phyloP scores from a whole-genome alignment of 352 stramenopile genomes.

The Pythium coloratum region DNA sequence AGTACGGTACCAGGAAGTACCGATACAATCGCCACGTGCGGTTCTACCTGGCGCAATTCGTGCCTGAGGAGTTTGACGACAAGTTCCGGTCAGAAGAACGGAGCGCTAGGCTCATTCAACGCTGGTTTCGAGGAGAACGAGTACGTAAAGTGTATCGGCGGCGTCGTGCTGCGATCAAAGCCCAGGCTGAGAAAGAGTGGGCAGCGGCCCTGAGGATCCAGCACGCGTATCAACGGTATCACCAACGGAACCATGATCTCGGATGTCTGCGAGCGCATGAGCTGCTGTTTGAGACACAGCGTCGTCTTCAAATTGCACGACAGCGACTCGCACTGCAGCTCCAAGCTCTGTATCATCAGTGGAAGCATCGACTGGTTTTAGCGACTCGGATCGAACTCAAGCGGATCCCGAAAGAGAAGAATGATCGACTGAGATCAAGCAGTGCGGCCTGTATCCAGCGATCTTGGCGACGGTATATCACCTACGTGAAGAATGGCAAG shows the following conservation, averaged over 20 bases:
- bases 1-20: constrained; percentile 65
- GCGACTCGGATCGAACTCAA: constrained; percentile 9
- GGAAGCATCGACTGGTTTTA: constrained; percentile 24
- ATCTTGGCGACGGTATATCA: constrained; percentile 36
- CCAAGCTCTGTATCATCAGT: constrained; percentile 39
- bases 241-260: not conserved
- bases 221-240: constrained; percentile 10
- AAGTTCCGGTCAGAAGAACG: constrained; percentile 48
- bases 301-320: constrained; percentile 30
- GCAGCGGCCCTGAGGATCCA: constrained; percentile 26
- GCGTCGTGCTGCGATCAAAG: constrained; percentile 23
- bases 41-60: constrained; percentile 39
- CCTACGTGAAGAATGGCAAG: not conserved
- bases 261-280: constrained; percentile 24
- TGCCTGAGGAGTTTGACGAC: constrained; percentile 44
- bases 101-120: constrained; percentile 41
- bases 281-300: constrained; percentile 42
- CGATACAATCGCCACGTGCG: constrained; percentile 60
- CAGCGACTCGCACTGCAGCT: constrained; percentile 45
- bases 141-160: constrained; percentile 32
- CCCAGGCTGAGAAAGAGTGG: constrained; percentile 9
- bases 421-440: constrained; percentile 12
- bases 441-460: constrained; percentile 39
- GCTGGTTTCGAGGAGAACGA: constrained; percentile 45
- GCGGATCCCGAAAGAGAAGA: constrained; percentile 8